Conservation (phyloP, 352 stramenopile species). For the Lagenidium sp. region DNA sequence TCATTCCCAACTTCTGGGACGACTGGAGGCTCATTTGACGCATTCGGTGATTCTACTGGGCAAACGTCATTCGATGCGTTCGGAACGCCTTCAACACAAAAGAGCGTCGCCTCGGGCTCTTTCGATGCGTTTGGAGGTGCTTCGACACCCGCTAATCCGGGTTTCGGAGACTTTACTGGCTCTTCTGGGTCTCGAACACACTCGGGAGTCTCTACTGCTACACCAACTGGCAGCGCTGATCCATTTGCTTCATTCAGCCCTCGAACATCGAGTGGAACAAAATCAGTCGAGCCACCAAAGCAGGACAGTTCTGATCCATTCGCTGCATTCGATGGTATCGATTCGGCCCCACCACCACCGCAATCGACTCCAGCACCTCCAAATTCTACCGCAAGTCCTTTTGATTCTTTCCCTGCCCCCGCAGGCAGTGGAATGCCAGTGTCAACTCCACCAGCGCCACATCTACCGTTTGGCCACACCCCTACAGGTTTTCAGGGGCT, state of each 20-base stretch:
- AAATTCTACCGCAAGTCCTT: no score
- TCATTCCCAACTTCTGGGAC: not conserved
- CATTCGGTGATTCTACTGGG: conserved; percentile 15
- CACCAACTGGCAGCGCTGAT: conserved; percentile 16
- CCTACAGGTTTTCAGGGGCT: conserved; percentile 16
- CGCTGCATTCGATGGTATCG: conserved; percentile 49
- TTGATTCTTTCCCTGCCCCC: conserved; percentile 6
- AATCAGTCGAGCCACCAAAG: conserved; percentile 7
- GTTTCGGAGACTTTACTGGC: no score
- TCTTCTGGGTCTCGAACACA: conserved; percentile 11
- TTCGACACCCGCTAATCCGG: no score
- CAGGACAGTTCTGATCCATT: conserved; percentile 8
- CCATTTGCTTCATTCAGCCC: conserved; percentile 27
- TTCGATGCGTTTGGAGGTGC: conserved; percentile 22
- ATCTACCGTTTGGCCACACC: conserved; percentile 34
- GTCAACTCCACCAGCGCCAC: conserved; percentile 19
- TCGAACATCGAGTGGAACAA: conserved; percentile 10
- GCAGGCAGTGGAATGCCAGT: no score
- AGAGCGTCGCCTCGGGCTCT: conserved; percentile 8
- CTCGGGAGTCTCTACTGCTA: conserved; percentile 2
- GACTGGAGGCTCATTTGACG: conserved; percentile 32
- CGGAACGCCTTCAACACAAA: conserved; percentile 1
- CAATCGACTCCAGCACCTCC: not conserved
- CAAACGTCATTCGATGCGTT: conserved; percentile 9
- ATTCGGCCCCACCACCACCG: conserved; percentile 6